Conservation (phyloP, 2,329 filamentous ascomycete genomes). For the Fusarium compactum region DNA sequence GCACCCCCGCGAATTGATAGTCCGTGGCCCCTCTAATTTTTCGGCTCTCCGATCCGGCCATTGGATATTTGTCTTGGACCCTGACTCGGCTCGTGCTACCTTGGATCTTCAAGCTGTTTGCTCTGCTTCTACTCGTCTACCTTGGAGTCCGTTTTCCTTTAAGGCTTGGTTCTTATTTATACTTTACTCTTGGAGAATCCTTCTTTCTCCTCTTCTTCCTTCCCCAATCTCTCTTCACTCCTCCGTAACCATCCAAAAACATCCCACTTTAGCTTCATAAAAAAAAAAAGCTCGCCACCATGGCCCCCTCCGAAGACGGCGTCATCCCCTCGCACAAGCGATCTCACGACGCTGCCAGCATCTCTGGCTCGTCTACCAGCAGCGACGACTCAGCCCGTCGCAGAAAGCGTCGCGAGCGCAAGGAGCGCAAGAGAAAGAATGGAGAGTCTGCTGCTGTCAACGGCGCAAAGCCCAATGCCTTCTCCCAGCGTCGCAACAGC, state of each 20-base stretch:
- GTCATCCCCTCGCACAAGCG: conserved; percentile 46
- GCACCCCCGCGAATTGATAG: conserved; percentile 24
- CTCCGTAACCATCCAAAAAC: not conserved
- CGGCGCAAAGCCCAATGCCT: conserved; percentile 47
- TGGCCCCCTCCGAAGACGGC: conserved; percentile 48
- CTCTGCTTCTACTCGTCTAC: conserved; percentile 7
- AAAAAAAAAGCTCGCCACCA: conserved; percentile 28
- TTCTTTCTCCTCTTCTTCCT: not conserved
- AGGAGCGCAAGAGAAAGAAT: conserved; percentile 36
- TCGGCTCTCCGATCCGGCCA: conserved; percentile 44
- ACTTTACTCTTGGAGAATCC: not conserved
- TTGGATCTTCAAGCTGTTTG: conserved; percentile 4
- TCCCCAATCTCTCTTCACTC: not conserved
- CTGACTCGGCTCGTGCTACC: conserved; percentile 30
- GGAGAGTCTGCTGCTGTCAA: conserved; percentile 48
- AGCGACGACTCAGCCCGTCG: conserved; percentile 49
- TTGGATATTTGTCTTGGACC: conserved; percentile 29
- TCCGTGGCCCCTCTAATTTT: conserved; percentile 41
- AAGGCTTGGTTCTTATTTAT: conserved; percentile 1
- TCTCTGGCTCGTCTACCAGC: conserved; percentile 49
- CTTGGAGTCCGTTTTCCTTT: not conserved
- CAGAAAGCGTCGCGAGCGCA: conserved; percentile 48
- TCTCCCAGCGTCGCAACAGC: conserved; percentile 63
- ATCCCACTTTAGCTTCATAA: not conserved
- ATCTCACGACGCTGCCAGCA: conserved; percentile 43